These are phyloP conservation scores for Suillus occidentalis DNA, from an alignment of 768 basidiomycete genomes.

Conservation along the genomic window DNA sequence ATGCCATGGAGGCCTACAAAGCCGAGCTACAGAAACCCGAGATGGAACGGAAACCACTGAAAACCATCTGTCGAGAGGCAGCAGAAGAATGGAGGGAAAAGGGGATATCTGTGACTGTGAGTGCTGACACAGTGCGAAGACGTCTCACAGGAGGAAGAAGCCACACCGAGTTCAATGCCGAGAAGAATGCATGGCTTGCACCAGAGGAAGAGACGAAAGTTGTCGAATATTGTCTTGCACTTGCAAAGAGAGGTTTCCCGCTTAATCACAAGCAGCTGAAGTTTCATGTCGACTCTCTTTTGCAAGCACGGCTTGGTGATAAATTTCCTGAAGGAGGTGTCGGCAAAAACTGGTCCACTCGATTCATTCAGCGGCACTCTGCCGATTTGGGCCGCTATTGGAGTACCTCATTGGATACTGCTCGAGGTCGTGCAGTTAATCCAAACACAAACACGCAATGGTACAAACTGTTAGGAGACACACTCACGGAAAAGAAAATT, in stretches of 20 bases:
- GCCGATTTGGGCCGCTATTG: neutral
- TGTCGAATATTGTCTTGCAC: neutral
- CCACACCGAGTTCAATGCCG: too few species aligned
- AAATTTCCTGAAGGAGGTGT: constrained; percentile 37
- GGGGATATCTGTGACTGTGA: too few species aligned
- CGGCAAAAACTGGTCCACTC: constrained; percentile 36
- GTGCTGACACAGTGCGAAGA: too few species aligned
- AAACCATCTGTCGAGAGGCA: too few species aligned
- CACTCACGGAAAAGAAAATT: neutral
- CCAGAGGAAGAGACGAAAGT: too few species aligned
- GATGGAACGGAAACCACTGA: too few species aligned
- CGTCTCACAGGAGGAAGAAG: too few species aligned
- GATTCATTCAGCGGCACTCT: constrained; percentile 29
- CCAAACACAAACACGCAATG: neutral
- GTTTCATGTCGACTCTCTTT: constrained; percentile 27
- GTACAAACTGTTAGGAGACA: neutral
- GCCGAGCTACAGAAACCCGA: too few species aligned
- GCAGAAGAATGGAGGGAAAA: too few species aligned
- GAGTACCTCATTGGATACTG: constrained; percentile 1
- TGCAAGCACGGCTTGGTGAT: constrained; percentile 26
- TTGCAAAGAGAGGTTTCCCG: constrained; percentile 31
- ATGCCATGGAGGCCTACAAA: neutral
- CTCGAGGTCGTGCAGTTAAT: constrained; percentile 9
- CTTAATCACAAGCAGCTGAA: constrained; percentile 24
- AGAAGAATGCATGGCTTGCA: too few species aligned